Percentiles rank a stretch among this genome's conserved stretches.
These are phyloP conservation scores for Parmales sp. DNA, from an alignment of 108 stramenopile species.

Conservation along the genomic window DNA sequence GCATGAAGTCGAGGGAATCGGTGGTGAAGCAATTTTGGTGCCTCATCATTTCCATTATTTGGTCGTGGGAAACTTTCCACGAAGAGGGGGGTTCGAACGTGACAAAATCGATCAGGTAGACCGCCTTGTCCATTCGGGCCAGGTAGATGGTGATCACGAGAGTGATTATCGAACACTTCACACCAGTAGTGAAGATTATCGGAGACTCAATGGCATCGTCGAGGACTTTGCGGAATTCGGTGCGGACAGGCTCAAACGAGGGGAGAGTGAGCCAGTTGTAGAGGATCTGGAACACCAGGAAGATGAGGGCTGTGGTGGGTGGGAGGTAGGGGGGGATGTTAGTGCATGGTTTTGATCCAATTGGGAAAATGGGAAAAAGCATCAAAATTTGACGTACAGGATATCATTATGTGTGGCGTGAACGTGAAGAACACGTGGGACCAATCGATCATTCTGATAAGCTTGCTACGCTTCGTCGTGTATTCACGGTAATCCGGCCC, in stretches of 20 bases:
- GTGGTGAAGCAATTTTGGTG: constrained; percentile 82
- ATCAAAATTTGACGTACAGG: constrained; percentile 44
- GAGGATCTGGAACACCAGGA: not conserved
- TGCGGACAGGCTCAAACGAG: not conserved
- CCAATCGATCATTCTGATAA: constrained; percentile 72
- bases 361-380: not conserved
- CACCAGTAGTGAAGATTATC: constrained; percentile 50
- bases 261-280: not conserved
- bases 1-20: constrained; percentile 75
- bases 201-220: not conserved
- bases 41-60: constrained; percentile 83
- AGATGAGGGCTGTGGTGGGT: not conserved
- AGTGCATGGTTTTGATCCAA: not conserved
- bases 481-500: constrained; percentile 7
- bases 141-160: constrained; percentile 54
- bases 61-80: constrained; percentile 78
- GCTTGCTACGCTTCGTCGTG: not conserved
- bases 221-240: not conserved
- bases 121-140: constrained; percentile 61
- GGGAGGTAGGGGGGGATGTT: too few relatives aligned
- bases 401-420: constrained; percentile 55
- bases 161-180: constrained; percentile 59
- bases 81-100: constrained; percentile 85
- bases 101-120: constrained; percentile 83
- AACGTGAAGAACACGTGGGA: constrained; percentile 67